Conservation (phyloP, 345 rosid species). For the Excoecaria cochinchinensis region DNA sequence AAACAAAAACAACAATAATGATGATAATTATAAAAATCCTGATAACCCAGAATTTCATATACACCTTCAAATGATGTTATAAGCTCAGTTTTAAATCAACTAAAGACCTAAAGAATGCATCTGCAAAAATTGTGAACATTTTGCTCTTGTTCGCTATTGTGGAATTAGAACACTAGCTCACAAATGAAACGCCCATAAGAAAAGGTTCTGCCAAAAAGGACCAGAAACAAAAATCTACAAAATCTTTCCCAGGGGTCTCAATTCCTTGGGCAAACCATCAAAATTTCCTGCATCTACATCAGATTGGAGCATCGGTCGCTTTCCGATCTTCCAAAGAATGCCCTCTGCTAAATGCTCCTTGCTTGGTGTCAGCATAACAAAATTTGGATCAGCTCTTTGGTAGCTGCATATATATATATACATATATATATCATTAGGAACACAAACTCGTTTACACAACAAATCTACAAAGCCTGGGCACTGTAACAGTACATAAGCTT, state of each 20-base stretch:
- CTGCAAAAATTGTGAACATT: background rate
- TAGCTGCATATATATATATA: conserved; percentile 49
- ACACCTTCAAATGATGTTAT: background rate
- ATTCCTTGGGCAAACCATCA: conserved; percentile 57
- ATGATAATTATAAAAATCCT: background rate
- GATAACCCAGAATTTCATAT: background rate
- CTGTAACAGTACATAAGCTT: background rate
- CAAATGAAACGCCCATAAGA: background rate
- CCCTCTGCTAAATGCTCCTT: conserved; percentile 93
- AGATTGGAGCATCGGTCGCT: conserved; percentile 71
- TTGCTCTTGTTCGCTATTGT: background rate
- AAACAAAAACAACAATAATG: too few relatives aligned
- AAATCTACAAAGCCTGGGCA: background rate
- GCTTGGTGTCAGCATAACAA: conserved; percentile 78
- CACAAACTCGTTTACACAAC: background rate
- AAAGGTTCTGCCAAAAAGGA: background rate
- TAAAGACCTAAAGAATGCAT: background rate
- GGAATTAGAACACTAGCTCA: background rate
- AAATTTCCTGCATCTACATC: conserved; percentile 71
- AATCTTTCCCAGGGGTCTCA: conserved; percentile 66
- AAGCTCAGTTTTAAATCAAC: background rate
- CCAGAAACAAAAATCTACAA: conserved; percentile 32
- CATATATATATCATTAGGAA: background rate
- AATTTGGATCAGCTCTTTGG: conserved; percentile 92
- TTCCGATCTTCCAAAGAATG: conserved; percentile 61